These are phyloP conservation scores for Yamadazyma sp. DNA, from an alignment of 805 yeast genomes.

Conservation along the genomic window DNA sequence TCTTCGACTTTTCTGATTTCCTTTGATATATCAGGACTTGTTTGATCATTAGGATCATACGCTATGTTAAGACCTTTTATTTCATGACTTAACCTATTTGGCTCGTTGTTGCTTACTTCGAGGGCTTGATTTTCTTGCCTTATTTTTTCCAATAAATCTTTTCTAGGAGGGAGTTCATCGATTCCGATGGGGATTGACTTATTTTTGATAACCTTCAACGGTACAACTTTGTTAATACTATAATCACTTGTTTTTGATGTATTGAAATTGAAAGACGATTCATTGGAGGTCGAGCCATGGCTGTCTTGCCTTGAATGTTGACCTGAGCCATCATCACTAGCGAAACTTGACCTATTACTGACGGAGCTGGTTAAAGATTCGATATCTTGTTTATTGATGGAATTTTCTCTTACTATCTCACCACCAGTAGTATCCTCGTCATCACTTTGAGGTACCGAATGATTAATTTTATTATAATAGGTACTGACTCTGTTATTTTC, in stretches of 20 bases:
- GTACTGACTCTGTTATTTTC: conserved; percentile 20
- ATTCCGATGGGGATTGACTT: conserved; percentile 9
- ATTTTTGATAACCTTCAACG: conserved; percentile 16
- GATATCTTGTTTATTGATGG: conserved; percentile 11
- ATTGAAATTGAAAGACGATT: conserved; percentile 6
- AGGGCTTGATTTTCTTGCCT: conserved; percentile 4
- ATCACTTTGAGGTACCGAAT: conserved; percentile 13
- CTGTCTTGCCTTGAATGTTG: conserved; percentile 1
- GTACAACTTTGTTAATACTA: conserved; percentile 13
- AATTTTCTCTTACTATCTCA: conserved; percentile 8
- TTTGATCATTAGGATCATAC: background rate
- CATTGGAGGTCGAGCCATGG: background rate
- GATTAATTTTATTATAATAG: conserved; percentile 33
- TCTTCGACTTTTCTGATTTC: background rate
- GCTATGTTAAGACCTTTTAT: conserved; percentile 4
- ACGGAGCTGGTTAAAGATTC: conserved; percentile 20
- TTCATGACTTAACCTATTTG: background rate
- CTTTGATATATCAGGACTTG: background rate
- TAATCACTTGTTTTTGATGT: conserved; percentile 14
- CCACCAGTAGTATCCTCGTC: conserved; percentile 8
- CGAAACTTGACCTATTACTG: conserved; percentile 23
- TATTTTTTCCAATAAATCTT: conserved; percentile 21
- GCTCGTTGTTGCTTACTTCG: conserved; percentile 2
- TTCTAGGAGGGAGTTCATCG: conserved; percentile 23
- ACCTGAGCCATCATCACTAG: conserved; percentile 12